phyloP scores from a whole-genome alignment of 2,329 filamentous ascomycete genomes.

The Fulvia fulva region DNA sequence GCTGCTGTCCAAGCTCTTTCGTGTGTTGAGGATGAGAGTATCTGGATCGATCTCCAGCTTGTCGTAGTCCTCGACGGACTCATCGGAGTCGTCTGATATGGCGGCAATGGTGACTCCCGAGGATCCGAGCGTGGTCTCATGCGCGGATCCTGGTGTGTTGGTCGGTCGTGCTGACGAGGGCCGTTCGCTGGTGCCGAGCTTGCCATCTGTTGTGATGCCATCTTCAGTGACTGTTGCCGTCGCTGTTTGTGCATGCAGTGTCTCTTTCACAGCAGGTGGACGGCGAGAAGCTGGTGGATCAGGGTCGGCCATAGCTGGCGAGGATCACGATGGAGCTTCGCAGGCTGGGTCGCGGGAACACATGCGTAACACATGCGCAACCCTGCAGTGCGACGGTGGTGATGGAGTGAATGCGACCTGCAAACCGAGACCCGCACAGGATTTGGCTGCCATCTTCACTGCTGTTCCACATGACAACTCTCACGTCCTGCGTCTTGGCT shows the following conservation, averaged over 20 bases:
- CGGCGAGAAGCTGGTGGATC: background rate
- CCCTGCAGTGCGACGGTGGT: background rate
- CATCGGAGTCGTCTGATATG: conserved; percentile 21
- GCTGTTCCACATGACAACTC: background rate
- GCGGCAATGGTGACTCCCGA: conserved; percentile 1
- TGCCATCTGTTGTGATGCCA: conserved; percentile 14
- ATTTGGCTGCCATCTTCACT: background rate
- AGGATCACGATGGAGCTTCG: background rate
- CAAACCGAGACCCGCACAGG: background rate
- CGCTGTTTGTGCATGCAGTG: conserved; percentile 19
- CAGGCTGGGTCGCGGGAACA: background rate
- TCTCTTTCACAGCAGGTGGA: conserved; percentile 13
- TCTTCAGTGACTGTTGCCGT: conserved; percentile 17
- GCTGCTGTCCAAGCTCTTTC: conserved; percentile 25
- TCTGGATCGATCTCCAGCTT: conserved; percentile 36
- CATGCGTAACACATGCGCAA: background rate
- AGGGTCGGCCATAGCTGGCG: background rate
- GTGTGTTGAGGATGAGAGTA: conserved; percentile 35
- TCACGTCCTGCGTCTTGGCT: background rate
- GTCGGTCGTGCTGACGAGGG: background rate
- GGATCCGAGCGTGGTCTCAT: conserved; percentile 6
- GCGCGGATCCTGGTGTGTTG: background rate
- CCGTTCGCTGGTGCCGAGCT: background rate
- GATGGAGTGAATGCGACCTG: background rate
- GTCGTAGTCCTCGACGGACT: conserved; percentile 42